Evolutionary conservation across 345 rosid genomes (phyloP), one percentile per base, ranked within the genome.

Genomic region (Aquilaria malaccensis): DNA sequence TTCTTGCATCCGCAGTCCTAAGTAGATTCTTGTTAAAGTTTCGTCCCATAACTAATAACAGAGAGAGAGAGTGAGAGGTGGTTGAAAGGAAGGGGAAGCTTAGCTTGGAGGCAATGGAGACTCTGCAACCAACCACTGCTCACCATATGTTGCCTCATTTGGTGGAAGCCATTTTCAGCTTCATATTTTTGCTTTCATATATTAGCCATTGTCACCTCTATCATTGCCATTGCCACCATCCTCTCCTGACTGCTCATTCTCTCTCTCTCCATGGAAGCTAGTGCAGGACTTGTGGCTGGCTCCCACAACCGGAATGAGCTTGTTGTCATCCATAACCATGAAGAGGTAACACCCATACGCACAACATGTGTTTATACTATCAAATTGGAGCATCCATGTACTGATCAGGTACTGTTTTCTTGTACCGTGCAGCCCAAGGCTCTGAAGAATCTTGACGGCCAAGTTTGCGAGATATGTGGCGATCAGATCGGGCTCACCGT

Each of bases 231-330:
- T 48, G 45, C 57, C 50, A 12, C 55, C 47, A 57, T 62, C 68
- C 33, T 51, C 30, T 52, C 22, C 22, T 22, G 22, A 22, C 22
- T 22, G 7, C 55, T 12, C 52, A 41, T 9, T 30, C 45, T 43
- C 63, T 11, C 48, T 37, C 53, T 31, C 56, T 4, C 67, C 69
- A 89, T 94, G 99, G 99, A 94, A 78, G 99, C 99, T n/a, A 86
- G 91, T 30, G 99, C 96, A 48, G 99, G 97, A 55, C 95, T 94
- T 11, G 96, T 94, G 3, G 99, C 97, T 32, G 99, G 99, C 50
- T 94, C 99, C 30, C 99, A 94, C 82, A 94, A 90, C 74, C 95
- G 97, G 70, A 94, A 94, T 12, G 99, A 94, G 76, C 99, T 94
- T 33, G 96, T 94, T 3, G 99, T 90, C 74, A 94, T 94, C 67